Percentiles rank a stretch among this genome's conserved stretches.
Evolutionary conservation across 345 rosid genomes (phyloP).

Genomic region (Salix koriyanagi): DNA sequence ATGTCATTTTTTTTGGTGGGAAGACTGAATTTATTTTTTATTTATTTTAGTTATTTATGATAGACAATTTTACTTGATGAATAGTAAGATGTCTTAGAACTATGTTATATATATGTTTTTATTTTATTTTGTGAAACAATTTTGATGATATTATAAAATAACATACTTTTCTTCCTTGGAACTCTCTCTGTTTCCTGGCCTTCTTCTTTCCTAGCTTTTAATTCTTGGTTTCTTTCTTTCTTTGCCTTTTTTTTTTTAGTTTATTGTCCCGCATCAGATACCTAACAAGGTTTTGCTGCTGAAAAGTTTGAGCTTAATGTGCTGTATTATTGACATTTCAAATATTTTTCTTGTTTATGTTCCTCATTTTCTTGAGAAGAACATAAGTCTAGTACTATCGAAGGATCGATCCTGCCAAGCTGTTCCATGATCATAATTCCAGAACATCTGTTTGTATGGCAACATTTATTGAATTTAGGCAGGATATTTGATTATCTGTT

Average conservation of each 20-base stretch:
- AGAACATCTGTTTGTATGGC: not conserved
- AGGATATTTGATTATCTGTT: not conserved
- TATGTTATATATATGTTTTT: not conserved
- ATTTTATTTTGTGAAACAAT: not conserved
- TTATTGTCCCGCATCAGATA: not conserved
- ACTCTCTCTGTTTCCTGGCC: not conserved
- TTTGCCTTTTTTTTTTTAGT: not conserved
- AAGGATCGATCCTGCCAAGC: not conserved
- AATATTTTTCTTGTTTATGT: not conserved
- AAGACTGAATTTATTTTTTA: not conserved
- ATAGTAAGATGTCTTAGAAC: not conserved
- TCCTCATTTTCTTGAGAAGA: not conserved
- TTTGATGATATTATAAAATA: not conserved
- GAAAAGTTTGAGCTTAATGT: not conserved
- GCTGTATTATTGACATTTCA: not conserved
- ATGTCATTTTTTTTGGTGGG: not conserved
- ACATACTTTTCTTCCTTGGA: not conserved
- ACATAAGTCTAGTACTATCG: not conserved
- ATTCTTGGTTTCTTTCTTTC: not conserved
- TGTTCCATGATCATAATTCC: not conserved
- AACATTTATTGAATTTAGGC: not conserved
- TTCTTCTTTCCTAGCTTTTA: not conserved
- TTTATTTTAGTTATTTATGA: not conserved
- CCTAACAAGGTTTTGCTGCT: not conserved
- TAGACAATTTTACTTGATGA: not conserved